Evolutionary conservation across 192 early-diverging fungal genomes (phyloP).

Genomic region (Backusella sp.): DNA sequence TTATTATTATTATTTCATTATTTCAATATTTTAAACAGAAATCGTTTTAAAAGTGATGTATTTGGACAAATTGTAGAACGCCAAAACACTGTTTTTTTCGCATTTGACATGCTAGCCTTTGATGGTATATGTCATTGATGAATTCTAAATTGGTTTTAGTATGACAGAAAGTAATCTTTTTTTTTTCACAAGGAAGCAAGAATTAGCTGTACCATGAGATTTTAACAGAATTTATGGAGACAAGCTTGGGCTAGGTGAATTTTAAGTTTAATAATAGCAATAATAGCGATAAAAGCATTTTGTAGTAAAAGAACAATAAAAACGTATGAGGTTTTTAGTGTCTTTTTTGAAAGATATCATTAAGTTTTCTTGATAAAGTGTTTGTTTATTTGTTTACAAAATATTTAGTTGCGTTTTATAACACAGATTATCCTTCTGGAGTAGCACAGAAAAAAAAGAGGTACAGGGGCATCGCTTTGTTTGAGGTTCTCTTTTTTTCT

Average conservation of each 20-base stretch:
- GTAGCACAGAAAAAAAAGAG: not conserved
- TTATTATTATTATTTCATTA: not conserved
- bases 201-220: not conserved
- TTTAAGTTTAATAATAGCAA: not conserved
- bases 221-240: not conserved
- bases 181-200: not conserved
- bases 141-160: not conserved
- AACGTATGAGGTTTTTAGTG: not conserved
- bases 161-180: not conserved
- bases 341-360: not conserved
- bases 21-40: not conserved
- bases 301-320: not conserved
- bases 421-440: not conserved
- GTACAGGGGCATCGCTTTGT: not conserved
- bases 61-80: not conserved
- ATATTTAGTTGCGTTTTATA: not conserved
- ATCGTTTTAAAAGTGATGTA: not conserved
- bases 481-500: not conserved
- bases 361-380: not conserved
- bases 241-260: not conserved
- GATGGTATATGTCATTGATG: no score
- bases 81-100: not conserved
- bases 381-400: slow-evolving; percentile 8
- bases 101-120: no score
- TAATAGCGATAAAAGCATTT: not conserved